A percentile compares a stretch with the other conserved stretches of the same genome.
Conservation (phyloP, 148 eudicot species). For the Rhododendron mucronatum region DNA sequence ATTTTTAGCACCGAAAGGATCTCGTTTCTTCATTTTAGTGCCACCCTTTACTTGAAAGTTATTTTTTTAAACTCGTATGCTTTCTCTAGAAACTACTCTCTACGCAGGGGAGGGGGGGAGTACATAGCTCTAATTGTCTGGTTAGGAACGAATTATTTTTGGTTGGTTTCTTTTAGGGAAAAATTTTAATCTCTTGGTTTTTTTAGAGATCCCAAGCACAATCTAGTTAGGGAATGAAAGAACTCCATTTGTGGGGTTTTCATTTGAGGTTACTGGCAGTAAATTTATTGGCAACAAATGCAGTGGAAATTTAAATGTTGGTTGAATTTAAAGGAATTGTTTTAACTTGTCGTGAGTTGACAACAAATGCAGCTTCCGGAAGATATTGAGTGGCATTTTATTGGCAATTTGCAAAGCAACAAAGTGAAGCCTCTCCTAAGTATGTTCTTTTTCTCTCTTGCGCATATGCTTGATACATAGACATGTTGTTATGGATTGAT, state of each 20-base stretch:
- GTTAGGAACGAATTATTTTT: background rate
- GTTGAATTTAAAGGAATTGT: background rate
- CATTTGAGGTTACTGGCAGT: background rate
- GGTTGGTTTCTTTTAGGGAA: background rate
- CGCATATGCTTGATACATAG: background rate
- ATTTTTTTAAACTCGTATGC: background rate
- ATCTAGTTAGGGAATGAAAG: background rate
- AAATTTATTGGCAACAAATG: background rate
- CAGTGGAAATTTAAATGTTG: background rate
- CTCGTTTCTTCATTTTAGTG: background rate
- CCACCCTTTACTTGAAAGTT: background rate
- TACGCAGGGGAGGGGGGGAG: too few relatives aligned
- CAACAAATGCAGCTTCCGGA: conserved; percentile 73
- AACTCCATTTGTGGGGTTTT: background rate
- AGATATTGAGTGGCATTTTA: conserved; percentile 96
- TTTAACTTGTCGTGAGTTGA: background rate
- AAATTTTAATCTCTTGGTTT: background rate
- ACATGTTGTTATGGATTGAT: background rate
- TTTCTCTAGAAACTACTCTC: background rate
- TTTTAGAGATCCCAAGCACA: background rate
- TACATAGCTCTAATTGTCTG: too few relatives aligned
- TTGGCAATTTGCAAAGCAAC: conserved; percentile 97
- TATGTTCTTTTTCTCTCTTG: conserved; percentile 30
- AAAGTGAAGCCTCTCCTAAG: conserved; percentile 90
- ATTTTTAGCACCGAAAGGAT: background rate